phyloP scores from a whole-genome alignment of 352 stramenopile species.

The Blastocystis sp. region DNA sequence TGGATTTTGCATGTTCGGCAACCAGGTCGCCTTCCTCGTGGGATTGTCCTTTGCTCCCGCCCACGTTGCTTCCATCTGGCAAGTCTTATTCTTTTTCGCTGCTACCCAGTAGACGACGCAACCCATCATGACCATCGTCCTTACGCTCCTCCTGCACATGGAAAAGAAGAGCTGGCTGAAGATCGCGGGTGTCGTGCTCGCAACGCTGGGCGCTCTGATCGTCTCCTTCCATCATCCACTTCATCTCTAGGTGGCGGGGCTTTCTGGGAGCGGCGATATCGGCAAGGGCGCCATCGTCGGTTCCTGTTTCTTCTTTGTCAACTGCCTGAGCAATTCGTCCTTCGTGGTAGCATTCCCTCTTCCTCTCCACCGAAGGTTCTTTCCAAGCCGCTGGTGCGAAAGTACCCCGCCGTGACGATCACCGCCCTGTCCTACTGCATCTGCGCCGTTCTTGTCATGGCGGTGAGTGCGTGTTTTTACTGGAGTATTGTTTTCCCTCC shows the following conservation, averaged over 20 bases:
- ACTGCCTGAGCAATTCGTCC: constrained; percentile 53
- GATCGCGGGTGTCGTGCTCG: constrained; percentile 25
- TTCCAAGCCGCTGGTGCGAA: constrained; percentile 49
- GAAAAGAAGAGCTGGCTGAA: constrained; percentile 37
- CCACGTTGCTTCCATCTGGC: constrained; percentile 57
- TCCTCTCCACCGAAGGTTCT: background rate
- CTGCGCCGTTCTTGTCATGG: constrained; percentile 47
- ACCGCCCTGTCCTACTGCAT: constrained; percentile 39
- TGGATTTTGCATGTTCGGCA: constrained; percentile 60
- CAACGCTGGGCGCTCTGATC: constrained; percentile 7
- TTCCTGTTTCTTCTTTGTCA: constrained; percentile 59
- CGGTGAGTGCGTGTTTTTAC: constrained; percentile 14
- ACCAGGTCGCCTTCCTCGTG: constrained; percentile 51
- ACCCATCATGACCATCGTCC: constrained; percentile 41
- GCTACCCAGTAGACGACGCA: background rate
- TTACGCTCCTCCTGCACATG: constrained; percentile 27
- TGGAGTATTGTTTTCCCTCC: background rate
- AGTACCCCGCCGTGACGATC: constrained; percentile 24
- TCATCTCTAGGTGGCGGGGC: background rate
- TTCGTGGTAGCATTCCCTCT: constrained; percentile 9
- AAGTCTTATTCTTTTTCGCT: background rate
- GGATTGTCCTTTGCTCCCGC: constrained; percentile 52
- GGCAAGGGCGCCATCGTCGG: constrained; percentile 36
- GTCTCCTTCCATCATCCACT: background rate
- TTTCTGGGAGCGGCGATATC: background rate